Conservation (phyloP, 768 basidiomycete genomes). For the Rhodotorula sphaerocarpa region DNA sequence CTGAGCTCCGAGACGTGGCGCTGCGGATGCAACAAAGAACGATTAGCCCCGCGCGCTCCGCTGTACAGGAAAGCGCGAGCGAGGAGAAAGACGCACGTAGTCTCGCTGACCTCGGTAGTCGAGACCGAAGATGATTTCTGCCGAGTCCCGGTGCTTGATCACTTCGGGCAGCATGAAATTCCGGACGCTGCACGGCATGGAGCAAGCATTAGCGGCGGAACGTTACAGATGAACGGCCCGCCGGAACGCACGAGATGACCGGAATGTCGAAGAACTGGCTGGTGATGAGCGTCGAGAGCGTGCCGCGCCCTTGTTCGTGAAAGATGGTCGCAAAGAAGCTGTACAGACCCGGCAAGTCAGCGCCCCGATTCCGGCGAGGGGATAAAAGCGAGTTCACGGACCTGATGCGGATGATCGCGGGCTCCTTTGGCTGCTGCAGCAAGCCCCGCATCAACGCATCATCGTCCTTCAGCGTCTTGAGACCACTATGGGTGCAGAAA, state of each 20-base stretch:
- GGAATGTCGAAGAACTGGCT: conserved; percentile 25
- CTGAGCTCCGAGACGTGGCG: conserved; percentile 10
- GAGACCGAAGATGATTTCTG: conserved; percentile 14
- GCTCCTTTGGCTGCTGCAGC: conserved; percentile 26
- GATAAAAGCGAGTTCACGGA: no score
- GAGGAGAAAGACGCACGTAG: conserved; percentile 14
- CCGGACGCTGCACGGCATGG: conserved; percentile 3
- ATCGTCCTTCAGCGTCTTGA: conserved; percentile 4
- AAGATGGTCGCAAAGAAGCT: conserved; percentile 28
- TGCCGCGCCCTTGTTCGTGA: conserved; percentile 3
- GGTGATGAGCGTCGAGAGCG: background rate
- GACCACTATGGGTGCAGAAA: background rate
- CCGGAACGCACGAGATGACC: background rate
- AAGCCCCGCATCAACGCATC: conserved; percentile 32
- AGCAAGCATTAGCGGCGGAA: background rate
- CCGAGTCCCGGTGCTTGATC: conserved; percentile 15
- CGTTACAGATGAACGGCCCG: background rate
- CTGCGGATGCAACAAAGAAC: background rate
- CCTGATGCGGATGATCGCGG: conserved; percentile 30
- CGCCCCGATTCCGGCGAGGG: no score
- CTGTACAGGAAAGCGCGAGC: no score
- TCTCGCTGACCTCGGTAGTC: conserved; percentile 15
- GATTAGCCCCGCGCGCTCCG: background rate
- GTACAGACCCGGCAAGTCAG: no score
- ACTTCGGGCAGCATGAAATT: conserved; percentile 25